A percentile compares a stretch with the other conserved stretches of the same genome.
Evolutionary conservation across 768 basidiomycete species (phyloP).

Genomic region (Mycena floridula): DNA sequence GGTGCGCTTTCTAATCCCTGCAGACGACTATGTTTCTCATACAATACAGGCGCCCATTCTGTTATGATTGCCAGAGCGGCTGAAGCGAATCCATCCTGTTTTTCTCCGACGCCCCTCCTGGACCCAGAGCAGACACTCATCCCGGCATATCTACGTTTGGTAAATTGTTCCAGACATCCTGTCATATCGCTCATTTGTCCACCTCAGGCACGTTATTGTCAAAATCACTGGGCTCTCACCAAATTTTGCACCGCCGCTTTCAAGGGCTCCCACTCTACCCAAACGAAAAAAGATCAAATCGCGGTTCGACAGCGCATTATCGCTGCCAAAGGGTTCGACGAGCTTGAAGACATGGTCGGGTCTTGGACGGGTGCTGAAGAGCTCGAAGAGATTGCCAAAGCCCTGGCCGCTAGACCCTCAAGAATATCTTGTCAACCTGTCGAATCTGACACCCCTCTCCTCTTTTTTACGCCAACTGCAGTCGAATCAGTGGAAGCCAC

Average conservation of each 20-base stretch:
- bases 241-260: constrained; percentile 87
- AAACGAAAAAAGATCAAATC: constrained; percentile 52
- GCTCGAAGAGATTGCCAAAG: constrained; percentile 44
- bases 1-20: constrained; percentile 36
- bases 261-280: constrained; percentile 53
- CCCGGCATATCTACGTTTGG: constrained; percentile 70
- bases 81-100: constrained; percentile 88
- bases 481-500: no score
- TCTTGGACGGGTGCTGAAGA: constrained; percentile 58
- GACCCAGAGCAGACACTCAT: constrained; percentile 68
- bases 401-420: constrained; percentile 38
- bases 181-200: constrained; percentile 1
- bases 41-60: constrained; percentile 65
- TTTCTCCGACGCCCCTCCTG: constrained; percentile 58
- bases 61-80: constrained; percentile 97
- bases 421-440: no score
- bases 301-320: constrained; percentile 46
- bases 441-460: no score
- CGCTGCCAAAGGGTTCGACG: constrained; percentile 57
- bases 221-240: constrained; percentile 77
- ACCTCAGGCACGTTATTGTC: constrained; percentile 62
- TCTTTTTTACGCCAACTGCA: no score
- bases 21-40: not conserved
- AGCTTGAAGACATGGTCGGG: constrained; percentile 44
- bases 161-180: constrained; percentile 21